Conservation (phyloP, 768 basidiomycete genomes). For the Leccinellum rugosiceps region DNA sequence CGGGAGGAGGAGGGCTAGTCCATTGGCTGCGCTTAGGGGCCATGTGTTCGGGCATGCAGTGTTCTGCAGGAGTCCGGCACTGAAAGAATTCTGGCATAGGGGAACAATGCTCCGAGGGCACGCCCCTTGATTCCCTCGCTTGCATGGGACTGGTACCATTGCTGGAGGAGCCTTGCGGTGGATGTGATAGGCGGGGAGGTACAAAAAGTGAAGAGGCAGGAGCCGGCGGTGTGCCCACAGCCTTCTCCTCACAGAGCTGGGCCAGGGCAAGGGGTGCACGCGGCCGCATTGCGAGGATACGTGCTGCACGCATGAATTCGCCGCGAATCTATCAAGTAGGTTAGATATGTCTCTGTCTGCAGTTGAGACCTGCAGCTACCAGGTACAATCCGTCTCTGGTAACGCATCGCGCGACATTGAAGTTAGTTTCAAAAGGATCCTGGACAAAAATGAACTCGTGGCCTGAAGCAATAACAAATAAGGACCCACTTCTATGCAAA, state of each 20-base stretch:
- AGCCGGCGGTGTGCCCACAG: conserved; percentile 42
- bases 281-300: conserved; percentile 76
- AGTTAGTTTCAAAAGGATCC: conserved; percentile 97
- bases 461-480: background rate
- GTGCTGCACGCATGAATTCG: conserved; percentile 94
- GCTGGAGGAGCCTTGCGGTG: conserved; percentile 70
- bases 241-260: conserved; percentile 89
- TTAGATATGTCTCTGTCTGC: background rate
- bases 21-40: conserved; percentile 76
- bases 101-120: conserved; percentile 46
- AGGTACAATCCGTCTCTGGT: conserved; percentile 96
- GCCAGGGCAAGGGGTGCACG: conserved; percentile 80
- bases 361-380: conserved; percentile 37
- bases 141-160: conserved; percentile 61
- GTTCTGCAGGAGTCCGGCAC: conserved; percentile 31
- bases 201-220: conserved; percentile 40
- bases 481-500: conserved; percentile 85
- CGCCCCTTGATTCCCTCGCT: conserved; percentile 46
- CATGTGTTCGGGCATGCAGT: conserved; percentile 64
- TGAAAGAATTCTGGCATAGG: conserved; percentile 50
- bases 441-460: conserved; percentile 29
- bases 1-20: conserved; percentile 82
- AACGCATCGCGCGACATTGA: conserved; percentile 95
- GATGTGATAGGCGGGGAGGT: conserved; percentile 45
- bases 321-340: conserved; percentile 77